These are phyloP conservation scores for Amaranthus hypochondriacus DNA, from an alignment of 148 eudicot genomes.

Conservation along the genomic window DNA sequence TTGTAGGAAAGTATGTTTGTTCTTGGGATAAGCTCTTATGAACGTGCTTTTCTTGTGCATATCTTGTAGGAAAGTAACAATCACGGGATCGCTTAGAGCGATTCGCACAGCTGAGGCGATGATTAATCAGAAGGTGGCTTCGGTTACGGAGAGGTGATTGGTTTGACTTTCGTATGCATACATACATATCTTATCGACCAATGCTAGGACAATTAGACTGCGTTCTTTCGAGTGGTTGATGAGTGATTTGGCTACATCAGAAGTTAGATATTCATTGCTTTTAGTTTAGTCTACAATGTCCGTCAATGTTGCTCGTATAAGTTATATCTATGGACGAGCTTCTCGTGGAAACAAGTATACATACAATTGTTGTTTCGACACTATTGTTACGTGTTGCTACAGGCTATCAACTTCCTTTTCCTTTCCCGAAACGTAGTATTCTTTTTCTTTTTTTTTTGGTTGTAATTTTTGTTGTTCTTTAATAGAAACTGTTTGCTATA, in stretches of 20 bases:
- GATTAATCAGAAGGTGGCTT: constrained; percentile 72
- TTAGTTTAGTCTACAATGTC: neutral
- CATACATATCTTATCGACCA: neutral
- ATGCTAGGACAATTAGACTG: constrained; percentile 9
- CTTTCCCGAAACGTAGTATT: neutral
- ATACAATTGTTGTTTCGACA: constrained; percentile 15
- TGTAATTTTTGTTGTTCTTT: neutral
- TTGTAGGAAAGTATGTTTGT: neutral
- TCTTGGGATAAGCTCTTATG: neutral
- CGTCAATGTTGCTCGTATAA: constrained; percentile 15
- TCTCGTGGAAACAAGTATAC: constrained; percentile 17
- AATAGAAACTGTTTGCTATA: neutral
- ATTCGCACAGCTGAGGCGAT: constrained; percentile 71
- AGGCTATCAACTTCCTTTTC: constrained; percentile 5
- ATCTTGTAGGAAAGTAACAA: constrained; percentile 85
- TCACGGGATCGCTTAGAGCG: constrained; percentile 80
- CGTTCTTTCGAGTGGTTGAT: constrained; percentile 17
- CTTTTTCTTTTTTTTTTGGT: constrained; percentile 5
- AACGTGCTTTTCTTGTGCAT: neutral
- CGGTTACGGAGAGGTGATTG: constrained; percentile 51
- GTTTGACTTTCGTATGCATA: constrained; percentile 1
- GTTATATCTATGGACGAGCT: constrained; percentile 11
- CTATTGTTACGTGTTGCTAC: constrained; percentile 13
- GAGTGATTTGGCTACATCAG: constrained; percentile 11
- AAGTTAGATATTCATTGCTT: constrained; percentile 4